Conservation (phyloP, 1,284 basidiomycete genomes). For the Ceratobasidium sp. region DNA sequence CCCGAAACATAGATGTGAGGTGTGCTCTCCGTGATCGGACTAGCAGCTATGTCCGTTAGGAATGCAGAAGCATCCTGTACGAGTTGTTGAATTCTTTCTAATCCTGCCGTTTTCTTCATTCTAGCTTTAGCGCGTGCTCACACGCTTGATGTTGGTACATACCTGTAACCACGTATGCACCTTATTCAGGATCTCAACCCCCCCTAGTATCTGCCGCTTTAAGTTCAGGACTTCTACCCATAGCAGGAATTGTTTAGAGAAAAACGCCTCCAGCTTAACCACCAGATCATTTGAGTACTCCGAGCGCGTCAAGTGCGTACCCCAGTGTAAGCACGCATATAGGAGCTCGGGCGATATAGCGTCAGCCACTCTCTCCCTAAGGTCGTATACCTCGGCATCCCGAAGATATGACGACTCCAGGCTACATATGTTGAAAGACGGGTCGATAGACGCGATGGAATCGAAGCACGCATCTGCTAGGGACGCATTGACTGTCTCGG, state of each 20-base stretch:
- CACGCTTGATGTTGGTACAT: no score
- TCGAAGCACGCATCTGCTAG: background rate
- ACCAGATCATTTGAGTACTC: background rate
- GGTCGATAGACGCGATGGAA: background rate
- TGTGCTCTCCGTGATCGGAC: no score
- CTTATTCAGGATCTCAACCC: no score
- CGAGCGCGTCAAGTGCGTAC: background rate
- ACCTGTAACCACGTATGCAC: background rate
- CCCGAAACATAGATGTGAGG: no score
- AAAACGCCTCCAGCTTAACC: background rate
- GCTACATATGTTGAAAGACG: constrained; percentile 9
- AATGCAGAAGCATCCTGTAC: no score
- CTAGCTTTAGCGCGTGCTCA: no score
- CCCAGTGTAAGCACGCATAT: constrained; percentile 13
- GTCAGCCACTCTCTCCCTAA: background rate
- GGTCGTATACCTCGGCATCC: background rate
- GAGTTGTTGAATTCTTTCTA: no score
- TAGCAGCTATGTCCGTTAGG: no score
- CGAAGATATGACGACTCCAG: background rate
- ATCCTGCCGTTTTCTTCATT: no score
- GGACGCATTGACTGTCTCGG: background rate
- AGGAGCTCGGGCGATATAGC: background rate
- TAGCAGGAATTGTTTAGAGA: background rate
- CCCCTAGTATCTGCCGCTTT: no score
- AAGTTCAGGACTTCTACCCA: constrained; percentile 45